Conservation (phyloP, 805 yeast genomes). For the Metschnikowia sp. region DNA sequence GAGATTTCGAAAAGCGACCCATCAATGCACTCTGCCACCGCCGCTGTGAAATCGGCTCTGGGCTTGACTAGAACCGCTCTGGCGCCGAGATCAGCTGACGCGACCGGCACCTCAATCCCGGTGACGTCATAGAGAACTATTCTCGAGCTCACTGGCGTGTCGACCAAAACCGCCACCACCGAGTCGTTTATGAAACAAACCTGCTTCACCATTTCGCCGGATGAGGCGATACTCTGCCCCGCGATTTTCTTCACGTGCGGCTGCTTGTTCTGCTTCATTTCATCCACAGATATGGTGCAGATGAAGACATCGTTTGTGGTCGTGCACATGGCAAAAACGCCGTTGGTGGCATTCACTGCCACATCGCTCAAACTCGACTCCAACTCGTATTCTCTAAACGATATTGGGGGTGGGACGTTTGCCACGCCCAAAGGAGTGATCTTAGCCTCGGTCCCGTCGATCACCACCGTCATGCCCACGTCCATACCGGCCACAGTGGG, state of each 20-base stretch:
- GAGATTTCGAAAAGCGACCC: constrained; percentile 51
- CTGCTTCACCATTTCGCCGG: constrained; percentile 56
- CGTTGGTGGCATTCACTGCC: constrained; percentile 61
- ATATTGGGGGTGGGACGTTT: constrained; percentile 93
- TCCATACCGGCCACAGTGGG: constrained; percentile 67
- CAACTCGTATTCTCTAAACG: constrained; percentile 62
- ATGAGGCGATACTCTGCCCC: constrained; percentile 31
- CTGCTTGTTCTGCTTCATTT: constrained; percentile 45
- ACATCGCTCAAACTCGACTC: constrained; percentile 54
- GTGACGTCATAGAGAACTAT: constrained; percentile 49
- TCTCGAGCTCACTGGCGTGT: constrained; percentile 48
- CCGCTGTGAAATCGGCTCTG: constrained; percentile 46
- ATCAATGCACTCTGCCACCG: constrained; percentile 60
- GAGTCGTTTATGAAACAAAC: constrained; percentile 53
- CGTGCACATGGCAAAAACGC: constrained; percentile 54
- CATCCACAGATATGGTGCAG: constrained; percentile 45
- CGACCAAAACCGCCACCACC: constrained; percentile 56
- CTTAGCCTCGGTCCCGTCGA: constrained; percentile 69
- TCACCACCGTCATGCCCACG: constrained; percentile 73
- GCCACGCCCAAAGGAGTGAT: constrained; percentile 83
- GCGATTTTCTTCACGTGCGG: constrained; percentile 40
- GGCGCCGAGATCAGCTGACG: constrained; percentile 14
- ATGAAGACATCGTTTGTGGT: constrained; percentile 30
- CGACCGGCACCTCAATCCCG: constrained; percentile 22
- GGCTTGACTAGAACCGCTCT: constrained; percentile 57